Evolutionary conservation across 2,329 filamentous ascomycete species (phyloP), one percentile per base, ranked within the genome.

Genomic region (Claviceps citrina): DNA sequence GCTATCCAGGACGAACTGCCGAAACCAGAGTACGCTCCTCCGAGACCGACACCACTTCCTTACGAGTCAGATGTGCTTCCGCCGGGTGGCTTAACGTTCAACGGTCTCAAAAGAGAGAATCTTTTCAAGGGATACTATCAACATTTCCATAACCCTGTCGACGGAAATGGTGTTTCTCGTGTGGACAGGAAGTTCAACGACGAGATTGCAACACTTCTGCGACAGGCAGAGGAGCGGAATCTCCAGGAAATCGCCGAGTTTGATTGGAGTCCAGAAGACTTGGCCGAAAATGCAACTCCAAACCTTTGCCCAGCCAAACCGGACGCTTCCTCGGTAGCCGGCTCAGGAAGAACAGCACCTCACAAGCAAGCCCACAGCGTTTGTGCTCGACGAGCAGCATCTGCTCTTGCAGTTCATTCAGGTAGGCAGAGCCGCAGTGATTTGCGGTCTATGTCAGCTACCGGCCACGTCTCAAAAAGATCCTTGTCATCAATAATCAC

Each of bases 1-100:
- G 53, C 55, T 3, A 32, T 24, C 12, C 64, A 71, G 20, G 76
- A 83, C 33, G 76, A 78, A 20, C 86, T 95, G 39, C 76, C 89
- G 20, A 87, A 95, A 40, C 76, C 89, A 44, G 91, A 96, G 65
- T 94, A 93, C 57, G 86, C 85, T 56, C 85, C 89, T 5, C 84
- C 85, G 0, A 78, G 68, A 44, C 71, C 78, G 1, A 71, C 70
- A 48, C 69, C 76, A n/a, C 62, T 76, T 9, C 72, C 73, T 0
- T 83, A 84, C 51, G 68, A 80, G 49, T 81, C 79, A 16, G 79
- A 84, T 40, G 69, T 81, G 43, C 75, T 81, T 45, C 76, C 77
- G 4, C 61, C 67, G 34, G 67, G 64, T 1, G 66, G 64, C 34
- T 57, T 78, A 28, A 76, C 67, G 1, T 71, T 77, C 37, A 65